These are phyloP conservation scores for Hemerocallis citrina DNA, from an alignment of 106 monocot species.

Conservation along the genomic window DNA sequence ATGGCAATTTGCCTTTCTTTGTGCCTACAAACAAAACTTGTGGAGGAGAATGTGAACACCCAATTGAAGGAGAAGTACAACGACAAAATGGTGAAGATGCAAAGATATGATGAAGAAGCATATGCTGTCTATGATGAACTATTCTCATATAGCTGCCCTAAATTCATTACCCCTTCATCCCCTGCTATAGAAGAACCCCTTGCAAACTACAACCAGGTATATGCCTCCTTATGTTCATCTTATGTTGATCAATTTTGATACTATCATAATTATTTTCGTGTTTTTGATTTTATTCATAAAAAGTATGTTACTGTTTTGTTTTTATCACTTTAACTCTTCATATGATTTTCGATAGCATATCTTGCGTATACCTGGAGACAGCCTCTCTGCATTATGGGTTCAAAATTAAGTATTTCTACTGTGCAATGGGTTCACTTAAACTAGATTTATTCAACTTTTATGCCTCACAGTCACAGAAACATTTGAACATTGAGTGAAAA, in stretches of 20 bases:
- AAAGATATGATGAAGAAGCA: slow-evolving; percentile 89
- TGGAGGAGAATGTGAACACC: slow-evolving; percentile 80
- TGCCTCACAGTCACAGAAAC: no score
- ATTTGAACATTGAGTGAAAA: no score
- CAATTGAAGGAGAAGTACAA: slow-evolving; percentile 92
- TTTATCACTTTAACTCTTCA: no score
- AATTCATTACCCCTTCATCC: slow-evolving; percentile 86
- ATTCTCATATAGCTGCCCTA: slow-evolving; percentile 94
- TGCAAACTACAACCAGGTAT: slow-evolving; percentile 93
- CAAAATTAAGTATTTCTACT: no score
- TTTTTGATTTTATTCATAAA: no score
- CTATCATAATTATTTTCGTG: not conserved
- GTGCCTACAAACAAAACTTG: slow-evolving; percentile 74
- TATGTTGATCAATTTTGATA: not conserved
- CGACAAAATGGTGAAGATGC: slow-evolving; percentile 96
- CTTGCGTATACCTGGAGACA: no score
- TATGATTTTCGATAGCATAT: no score
- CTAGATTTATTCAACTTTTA: no score
- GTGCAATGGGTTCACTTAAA: no score
- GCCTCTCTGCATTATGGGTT: no score
- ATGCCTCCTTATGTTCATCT: not conserved
- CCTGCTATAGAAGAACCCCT: slow-evolving; percentile 75
- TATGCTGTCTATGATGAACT: slow-evolving; percentile 86
- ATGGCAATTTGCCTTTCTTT: slow-evolving; percentile 82
- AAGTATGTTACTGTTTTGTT: no score